Percentiles rank a stretch among this genome's conserved stretches.
These are phyloP conservation scores for Chrysosporium queenslandicum DNA, from an alignment of 2,329 filamentous ascomycete species.

Conservation along the genomic window DNA sequence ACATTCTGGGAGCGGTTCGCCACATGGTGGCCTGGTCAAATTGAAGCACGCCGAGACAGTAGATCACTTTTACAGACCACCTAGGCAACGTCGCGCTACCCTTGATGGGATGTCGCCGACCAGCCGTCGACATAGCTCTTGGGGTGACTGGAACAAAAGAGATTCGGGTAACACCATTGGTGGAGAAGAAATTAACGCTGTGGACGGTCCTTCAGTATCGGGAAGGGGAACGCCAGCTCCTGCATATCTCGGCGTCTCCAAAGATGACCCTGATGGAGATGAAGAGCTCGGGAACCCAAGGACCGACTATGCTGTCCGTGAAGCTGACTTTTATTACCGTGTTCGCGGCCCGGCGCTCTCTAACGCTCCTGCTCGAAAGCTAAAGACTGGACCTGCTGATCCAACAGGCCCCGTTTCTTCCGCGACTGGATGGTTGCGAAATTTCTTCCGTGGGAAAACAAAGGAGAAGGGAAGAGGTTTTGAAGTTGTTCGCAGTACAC, in stretches of 20 bases:
- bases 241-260: conserved; percentile 44
- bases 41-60: conserved; percentile 44
- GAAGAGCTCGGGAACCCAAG: conserved; percentile 43
- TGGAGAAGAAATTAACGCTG: conserved; percentile 26
- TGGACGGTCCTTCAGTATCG: conserved; percentile 35
- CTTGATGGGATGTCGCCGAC: conserved; percentile 41
- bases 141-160: conserved; percentile 39
- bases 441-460: conserved; percentile 67
- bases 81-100: conserved; percentile 58
- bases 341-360: conserved; percentile 81
- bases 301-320: conserved; percentile 83
- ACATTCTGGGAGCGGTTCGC: conserved; percentile 36
- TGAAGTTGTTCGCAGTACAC: conserved; percentile 82
- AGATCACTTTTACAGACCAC: conserved; percentile 84
- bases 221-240: conserved; percentile 42
- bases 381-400: conserved; percentile 90
- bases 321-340: conserved; percentile 95
- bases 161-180: conserved; percentile 29
- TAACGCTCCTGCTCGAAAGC: conserved; percentile 66
- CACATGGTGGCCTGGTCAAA: conserved; percentile 35
- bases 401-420: conserved; percentile 84
- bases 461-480: conserved; percentile 96
- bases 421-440: conserved; percentile 80
- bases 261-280: conserved; percentile 46
- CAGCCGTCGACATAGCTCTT: conserved; percentile 37